Evolutionary conservation across 352 stramenopile genomes (phyloP).

Genomic region (Globisporangium lucens): DNA sequence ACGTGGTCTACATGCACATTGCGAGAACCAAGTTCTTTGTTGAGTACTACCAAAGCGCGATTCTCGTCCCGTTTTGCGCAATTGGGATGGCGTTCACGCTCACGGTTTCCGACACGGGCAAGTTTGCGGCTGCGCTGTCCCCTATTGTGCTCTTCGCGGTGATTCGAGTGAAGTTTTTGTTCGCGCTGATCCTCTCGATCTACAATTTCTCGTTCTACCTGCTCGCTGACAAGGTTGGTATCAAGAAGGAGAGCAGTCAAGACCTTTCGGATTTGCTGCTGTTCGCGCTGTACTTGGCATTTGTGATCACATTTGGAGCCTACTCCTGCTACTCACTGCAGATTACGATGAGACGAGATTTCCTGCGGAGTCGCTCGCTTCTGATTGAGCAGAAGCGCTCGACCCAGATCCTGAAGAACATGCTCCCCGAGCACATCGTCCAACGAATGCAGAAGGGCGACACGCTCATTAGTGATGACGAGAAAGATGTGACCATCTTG

Average conservation of each 20-base stretch:
- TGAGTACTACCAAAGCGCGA: slow-evolving; percentile 69
- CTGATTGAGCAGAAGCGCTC: slow-evolving; percentile 76
- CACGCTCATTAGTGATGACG: slow-evolving; percentile 79
- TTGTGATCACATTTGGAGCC: slow-evolving; percentile 68
- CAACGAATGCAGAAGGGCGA: slow-evolving; percentile 85
- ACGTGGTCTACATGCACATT: slow-evolving; percentile 70
- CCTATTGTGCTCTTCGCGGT: slow-evolving; percentile 79
- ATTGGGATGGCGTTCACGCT: slow-evolving; percentile 77
- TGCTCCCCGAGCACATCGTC: slow-evolving; percentile 80
- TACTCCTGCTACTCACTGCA: slow-evolving; percentile 83
- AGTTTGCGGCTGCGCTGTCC: slow-evolving; percentile 79
- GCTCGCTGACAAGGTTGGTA: slow-evolving; percentile 47
- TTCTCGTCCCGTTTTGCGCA: slow-evolving; percentile 66
- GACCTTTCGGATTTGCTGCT: slow-evolving; percentile 49
- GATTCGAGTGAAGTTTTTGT: slow-evolving; percentile 83
- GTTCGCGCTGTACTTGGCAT: slow-evolving; percentile 72
- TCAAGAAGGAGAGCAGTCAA: slow-evolving; percentile 31
- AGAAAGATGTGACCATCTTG: slow-evolving; percentile 85
- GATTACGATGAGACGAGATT: slow-evolving; percentile 80
- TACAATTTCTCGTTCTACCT: slow-evolving; percentile 85
- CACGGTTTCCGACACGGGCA: slow-evolving; percentile 81
- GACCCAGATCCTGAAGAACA: slow-evolving; percentile 84
- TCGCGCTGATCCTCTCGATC: slow-evolving; percentile 64
- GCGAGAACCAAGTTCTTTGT: slow-evolving; percentile 66
- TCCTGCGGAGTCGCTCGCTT: slow-evolving; percentile 75